phyloP scores from a whole-genome alignment of 2,329 filamentous ascomycete species.

The Plectosphaerella sp. region DNA sequence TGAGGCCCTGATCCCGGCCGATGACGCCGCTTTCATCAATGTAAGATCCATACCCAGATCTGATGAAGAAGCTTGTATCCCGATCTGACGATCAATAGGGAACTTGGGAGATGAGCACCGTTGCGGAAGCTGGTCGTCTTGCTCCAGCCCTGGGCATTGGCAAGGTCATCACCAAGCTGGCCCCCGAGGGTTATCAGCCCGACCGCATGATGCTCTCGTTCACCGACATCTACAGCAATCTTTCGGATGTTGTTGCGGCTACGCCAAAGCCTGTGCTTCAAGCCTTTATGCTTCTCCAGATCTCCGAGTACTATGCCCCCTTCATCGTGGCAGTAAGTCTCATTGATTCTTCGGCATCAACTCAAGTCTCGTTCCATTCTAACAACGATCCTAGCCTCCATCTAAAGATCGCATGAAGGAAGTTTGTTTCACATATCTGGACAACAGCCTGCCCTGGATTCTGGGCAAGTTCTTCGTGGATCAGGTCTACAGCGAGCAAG shows the following conservation, averaged over 20 bases:
- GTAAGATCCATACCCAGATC: not conserved
- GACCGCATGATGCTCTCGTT: not conserved
- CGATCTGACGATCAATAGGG: not conserved
- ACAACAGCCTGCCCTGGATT: not conserved
- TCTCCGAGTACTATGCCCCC: not conserved
- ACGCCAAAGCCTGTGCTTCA: not conserved
- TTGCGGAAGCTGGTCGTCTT: not conserved
- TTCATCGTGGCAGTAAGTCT: not conserved
- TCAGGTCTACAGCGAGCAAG: not conserved
- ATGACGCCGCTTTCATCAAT: not conserved
- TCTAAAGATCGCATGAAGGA: not conserved
- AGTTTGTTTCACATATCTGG: not conserved
- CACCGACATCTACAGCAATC: not conserved
- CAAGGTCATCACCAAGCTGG: not conserved
- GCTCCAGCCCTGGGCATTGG: not conserved
- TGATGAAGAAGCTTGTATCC: too few relatives aligned
- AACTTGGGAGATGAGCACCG: not conserved
- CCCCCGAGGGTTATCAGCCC: not conserved
- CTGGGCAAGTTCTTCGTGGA: not conserved
- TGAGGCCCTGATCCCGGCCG: not conserved
- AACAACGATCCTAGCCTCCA: not conserved
- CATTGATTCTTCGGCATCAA: too few relatives aligned
- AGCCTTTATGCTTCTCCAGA: not conserved
- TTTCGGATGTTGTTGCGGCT: not conserved
- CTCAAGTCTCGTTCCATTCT: too few relatives aligned